These are phyloP conservation scores for Pyracantha coccinea DNA, from an alignment of 331 rosid genomes.

Conservation along the genomic window DNA sequence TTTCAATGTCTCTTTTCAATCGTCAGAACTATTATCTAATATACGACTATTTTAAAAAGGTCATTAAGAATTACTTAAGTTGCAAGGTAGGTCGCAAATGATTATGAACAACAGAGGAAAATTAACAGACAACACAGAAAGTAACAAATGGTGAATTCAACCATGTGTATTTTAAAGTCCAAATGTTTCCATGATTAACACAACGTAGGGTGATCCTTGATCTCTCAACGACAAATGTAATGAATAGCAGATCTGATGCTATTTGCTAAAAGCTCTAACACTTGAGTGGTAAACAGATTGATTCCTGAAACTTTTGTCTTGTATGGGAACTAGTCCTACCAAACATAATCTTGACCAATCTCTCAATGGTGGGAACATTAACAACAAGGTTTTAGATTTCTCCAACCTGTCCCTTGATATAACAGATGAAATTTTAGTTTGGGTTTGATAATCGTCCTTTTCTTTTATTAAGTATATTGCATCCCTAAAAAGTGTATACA, in stretches of 20 bases:
- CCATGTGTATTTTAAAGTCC: background rate
- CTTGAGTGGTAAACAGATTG: background rate
- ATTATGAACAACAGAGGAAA: background rate
- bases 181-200: background rate
- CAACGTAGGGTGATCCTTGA: background rate
- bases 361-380: too few relatives aligned
- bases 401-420: background rate
- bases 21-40: background rate
- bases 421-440: background rate
- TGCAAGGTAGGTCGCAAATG: background rate
- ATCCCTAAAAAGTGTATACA: background rate
- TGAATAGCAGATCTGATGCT: background rate
- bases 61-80: background rate
- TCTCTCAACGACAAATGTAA: background rate
- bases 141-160: background rate
- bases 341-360: too few relatives aligned
- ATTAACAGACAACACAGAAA: background rate
- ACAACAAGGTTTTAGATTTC: background rate
- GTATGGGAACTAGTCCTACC: background rate
- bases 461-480: background rate
- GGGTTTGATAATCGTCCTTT: background rate
- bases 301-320: background rate
- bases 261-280: background rate
- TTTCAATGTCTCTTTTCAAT: background rate
- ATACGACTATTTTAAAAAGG: background rate